A percentile compares a stretch with the other conserved stretches of the same genome.
Evolutionary conservation across 1,284 basidiomycete species (phyloP).

Genomic region (Rhodotorula sp.): DNA sequence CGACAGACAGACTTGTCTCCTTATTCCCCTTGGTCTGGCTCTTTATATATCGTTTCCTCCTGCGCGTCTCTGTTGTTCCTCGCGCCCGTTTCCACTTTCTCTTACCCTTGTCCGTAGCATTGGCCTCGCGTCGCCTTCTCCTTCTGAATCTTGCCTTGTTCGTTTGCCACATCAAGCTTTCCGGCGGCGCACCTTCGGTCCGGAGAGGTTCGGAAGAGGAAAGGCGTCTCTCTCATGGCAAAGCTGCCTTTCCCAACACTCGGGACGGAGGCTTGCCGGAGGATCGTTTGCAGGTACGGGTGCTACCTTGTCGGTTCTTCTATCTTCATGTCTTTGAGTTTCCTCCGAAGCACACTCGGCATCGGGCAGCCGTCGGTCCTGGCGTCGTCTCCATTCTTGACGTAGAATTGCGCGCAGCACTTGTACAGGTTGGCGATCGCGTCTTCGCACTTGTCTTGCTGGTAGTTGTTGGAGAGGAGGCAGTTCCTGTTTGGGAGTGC

Average conservation of each 20-base stretch:
- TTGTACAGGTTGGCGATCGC: conserved; percentile 4
- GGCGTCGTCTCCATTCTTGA: neutral
- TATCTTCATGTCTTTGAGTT: neutral
- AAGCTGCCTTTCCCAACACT: too few relatives aligned
- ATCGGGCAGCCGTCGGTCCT: conserved; percentile 10
- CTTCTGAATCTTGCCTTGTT: neutral
- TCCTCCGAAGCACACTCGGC: conserved; percentile 5
- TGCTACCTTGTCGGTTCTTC: neutral
- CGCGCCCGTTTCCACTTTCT: neutral
- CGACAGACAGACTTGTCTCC: neutral
- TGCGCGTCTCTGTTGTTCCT: neutral
- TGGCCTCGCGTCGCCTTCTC: neutral
- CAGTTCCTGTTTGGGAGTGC: conserved; percentile 5
- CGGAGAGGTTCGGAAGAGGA: too few relatives aligned
- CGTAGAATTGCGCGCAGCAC: conserved; percentile 22
- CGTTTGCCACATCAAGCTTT: too few relatives aligned
- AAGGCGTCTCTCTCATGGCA: too few relatives aligned
- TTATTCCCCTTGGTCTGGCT: neutral
- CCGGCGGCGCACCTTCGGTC: too few relatives aligned
- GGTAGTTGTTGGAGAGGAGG: conserved; percentile 23
- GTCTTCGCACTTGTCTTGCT: conserved; percentile 11
- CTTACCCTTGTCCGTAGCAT: neutral
- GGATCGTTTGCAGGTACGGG: too few relatives aligned
- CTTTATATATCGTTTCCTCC: neutral
- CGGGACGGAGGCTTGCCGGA: too few relatives aligned